These are phyloP conservation scores for Penicillium herquei DNA, from an alignment of 495 filamentous ascomycete genomes.

Conservation along the genomic window DNA sequence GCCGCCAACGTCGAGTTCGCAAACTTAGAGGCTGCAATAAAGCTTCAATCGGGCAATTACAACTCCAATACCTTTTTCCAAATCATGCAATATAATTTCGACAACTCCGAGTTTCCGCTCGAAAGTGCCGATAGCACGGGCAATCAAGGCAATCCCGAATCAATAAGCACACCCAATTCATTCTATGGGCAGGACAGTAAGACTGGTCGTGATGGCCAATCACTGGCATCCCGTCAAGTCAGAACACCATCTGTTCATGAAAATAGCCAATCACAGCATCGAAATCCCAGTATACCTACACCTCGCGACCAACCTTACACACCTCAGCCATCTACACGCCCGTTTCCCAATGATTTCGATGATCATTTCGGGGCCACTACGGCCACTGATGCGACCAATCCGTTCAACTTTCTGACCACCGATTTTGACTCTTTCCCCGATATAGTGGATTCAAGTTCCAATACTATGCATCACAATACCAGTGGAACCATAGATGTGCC, in stretches of 20 bases:
- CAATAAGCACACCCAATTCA: slow-evolving; percentile 8
- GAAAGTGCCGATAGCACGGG: slow-evolving; percentile 7
- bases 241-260: background rate
- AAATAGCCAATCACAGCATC: slow-evolving; percentile 3
- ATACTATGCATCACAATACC: background rate
- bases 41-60: slow-evolving; percentile 41
- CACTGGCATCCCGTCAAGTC: background rate
- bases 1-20: slow-evolving; percentile 77
- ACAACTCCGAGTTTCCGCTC: slow-evolving; percentile 11
- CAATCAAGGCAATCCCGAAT: slow-evolving; percentile 19
- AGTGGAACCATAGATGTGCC: slow-evolving; percentile 8
- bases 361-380: slow-evolving; percentile 22
- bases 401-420: slow-evolving; percentile 22
- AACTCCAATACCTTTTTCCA: slow-evolving; percentile 32
- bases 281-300: background rate
- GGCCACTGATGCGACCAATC: slow-evolving; percentile 9
- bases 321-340: slow-evolving; percentile 4
- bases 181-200: background rate
- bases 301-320: background rate
- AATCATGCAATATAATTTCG: slow-evolving; percentile 36
- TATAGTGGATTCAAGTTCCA: slow-evolving; percentile 4
- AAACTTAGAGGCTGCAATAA: slow-evolving; percentile 77
- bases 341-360: slow-evolving; percentile 29
- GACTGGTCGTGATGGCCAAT: background rate
- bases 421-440: slow-evolving; percentile 31